Evolutionary conservation across 1,284 basidiomycete genomes (phyloP), one percentile per base, ranked within the genome.

Genomic region (Kwoniella shivajii): DNA sequence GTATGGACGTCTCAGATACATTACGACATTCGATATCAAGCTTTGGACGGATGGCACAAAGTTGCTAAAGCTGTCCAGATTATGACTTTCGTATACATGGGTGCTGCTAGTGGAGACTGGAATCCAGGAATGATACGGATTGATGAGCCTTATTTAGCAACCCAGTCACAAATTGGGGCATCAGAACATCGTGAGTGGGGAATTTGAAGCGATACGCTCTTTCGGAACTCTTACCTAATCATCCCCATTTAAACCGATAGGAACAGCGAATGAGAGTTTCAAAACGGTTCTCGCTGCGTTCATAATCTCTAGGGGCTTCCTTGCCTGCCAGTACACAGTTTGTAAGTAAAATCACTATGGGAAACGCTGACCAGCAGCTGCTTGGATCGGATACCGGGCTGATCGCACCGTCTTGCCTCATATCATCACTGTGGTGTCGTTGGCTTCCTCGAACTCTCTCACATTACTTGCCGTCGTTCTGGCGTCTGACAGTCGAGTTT

Each of bases 61-160:
- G 20, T 64, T 16, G 30, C 50, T 22, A 74, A 74, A 50, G 48
- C 54, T 1, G 27, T 66, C 1, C 70, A 74, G 56, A 62, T 72
- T 26, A 54, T 58, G 3, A 26, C 68, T 4, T 67, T 71, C 45
- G 60, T 71, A 2, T 72, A 65, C 45, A 66, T 71, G 33, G 70
- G 69, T n/a, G 66, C 70, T 4, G 61, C 64, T 0, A 60, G 60
- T 38, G 69, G 66, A 5, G 63, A 67, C 29, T 74, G 72, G 71
- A 57, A 64, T 43, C 61, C 66, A 6, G 59, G 48, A 0, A 37
- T 34, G 26, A 59, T 69, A 16, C 22, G 43, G 39, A 50, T 61
- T 50, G 39, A 56, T 30, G 41, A 47, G 38, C 29, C 14, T 36
- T 38, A 56, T 44, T 33, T 57, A 41, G 43, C 41, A 26, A 38